Conservation (phyloP, 1,139 yeast species). For the Kodamaea sp. region DNA sequence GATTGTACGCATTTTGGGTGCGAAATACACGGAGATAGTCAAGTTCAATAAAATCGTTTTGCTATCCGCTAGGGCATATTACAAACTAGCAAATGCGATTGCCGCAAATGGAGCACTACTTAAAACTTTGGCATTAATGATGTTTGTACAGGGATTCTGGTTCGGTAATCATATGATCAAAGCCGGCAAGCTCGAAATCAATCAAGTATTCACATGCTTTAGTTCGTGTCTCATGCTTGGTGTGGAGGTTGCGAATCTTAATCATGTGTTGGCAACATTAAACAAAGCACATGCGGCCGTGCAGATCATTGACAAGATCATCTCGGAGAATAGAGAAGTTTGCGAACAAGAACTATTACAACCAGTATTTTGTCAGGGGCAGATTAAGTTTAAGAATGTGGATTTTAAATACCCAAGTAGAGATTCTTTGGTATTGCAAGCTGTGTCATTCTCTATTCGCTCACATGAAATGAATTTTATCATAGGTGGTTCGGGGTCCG, state of each 20-base stretch:
- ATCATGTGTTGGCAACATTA: constrained; percentile 55
- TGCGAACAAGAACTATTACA: neutral
- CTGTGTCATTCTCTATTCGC: constrained; percentile 36
- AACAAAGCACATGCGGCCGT: constrained; percentile 69
- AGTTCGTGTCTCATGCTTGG: constrained; percentile 77
- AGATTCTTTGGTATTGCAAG: constrained; percentile 44
- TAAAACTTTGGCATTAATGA: constrained; percentile 58
- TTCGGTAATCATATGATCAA: constrained; percentile 73
- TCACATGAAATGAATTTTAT: constrained; percentile 50
- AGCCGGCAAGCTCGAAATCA: constrained; percentile 49
- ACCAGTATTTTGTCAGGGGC: constrained; percentile 28
- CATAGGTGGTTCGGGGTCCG: constrained; percentile 88
- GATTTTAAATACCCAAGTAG: constrained; percentile 65
- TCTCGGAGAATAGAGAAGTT: neutral
- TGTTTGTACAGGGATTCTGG: constrained; percentile 93
- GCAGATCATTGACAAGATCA: constrained; percentile 27
- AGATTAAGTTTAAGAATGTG: constrained; percentile 52
- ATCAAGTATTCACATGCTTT: constrained; percentile 77
- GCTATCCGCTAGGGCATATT: constrained; percentile 49
- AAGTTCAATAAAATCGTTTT: constrained; percentile 43
- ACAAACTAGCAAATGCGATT: constrained; percentile 47
- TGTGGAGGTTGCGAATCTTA: constrained; percentile 50
- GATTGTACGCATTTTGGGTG: constrained; percentile 63
- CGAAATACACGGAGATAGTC: constrained; percentile 52
- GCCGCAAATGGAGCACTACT: constrained; percentile 60